Evolutionary conservation across 768 basidiomycete genomes (phyloP).

Genomic region (Mycena indigotica): DNA sequence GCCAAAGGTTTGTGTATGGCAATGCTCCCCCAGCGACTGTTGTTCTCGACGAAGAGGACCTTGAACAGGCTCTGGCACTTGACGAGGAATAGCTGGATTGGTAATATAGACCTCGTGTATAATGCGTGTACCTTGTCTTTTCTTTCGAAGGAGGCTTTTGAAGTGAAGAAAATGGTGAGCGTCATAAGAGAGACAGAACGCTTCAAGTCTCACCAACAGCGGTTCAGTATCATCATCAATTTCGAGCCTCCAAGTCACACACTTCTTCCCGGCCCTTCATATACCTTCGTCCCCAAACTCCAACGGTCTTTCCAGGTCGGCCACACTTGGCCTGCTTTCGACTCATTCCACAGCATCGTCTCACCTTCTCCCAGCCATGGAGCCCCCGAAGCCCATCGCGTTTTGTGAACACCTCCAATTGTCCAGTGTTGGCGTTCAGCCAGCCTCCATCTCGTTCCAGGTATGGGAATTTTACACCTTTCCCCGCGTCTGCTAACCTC

Average conservation of each 20-base stretch:
- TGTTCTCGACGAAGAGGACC: constrained; percentile 59
- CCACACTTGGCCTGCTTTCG: background rate
- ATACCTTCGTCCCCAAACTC: constrained; percentile 16
- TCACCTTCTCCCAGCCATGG: constrained; percentile 33
- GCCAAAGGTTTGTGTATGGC: constrained; percentile 77
- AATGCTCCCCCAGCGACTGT: constrained; percentile 58
- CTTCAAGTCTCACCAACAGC: too few species aligned
- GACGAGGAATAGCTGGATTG: constrained; percentile 51
- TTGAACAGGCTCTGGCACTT: constrained; percentile 75
- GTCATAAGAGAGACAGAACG: too few species aligned
- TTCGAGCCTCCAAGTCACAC: too few species aligned
- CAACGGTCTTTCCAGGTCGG: constrained; percentile 18
- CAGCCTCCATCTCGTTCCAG: constrained; percentile 96
- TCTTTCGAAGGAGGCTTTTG: background rate
- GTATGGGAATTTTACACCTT: constrained; percentile 42
- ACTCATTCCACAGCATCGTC: background rate
- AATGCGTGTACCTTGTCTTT: background rate
- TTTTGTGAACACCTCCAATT: constrained; percentile 93
- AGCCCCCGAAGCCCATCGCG: constrained; percentile 75
- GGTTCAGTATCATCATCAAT: too few species aligned
- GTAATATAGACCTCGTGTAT: background rate
- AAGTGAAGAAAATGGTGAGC: background rate
- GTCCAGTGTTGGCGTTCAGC: constrained; percentile 93
- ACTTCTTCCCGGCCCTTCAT: constrained; percentile 4
- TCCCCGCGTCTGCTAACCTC: background rate